Percentiles rank a stretch among this genome's conserved stretches.
These are phyloP conservation scores for Phialocephala sp. DNA, from an alignment of 2,329 filamentous ascomycete genomes.

Conservation along the genomic window DNA sequence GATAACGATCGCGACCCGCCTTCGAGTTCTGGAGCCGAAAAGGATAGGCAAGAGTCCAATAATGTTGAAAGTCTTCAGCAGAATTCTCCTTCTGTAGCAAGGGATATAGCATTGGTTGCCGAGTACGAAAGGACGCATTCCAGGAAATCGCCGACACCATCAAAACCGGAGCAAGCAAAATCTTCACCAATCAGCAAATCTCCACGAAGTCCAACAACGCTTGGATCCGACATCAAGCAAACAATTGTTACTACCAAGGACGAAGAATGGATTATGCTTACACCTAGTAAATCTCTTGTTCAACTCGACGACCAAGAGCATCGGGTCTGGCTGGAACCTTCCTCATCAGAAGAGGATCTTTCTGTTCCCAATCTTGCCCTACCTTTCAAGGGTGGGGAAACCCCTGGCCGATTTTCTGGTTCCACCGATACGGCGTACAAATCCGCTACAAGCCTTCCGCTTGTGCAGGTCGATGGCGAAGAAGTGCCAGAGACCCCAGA, in stretches of 20 bases:
- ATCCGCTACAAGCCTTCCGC: constrained; percentile 54
- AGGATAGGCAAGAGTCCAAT: constrained; percentile 6
- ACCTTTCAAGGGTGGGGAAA: constrained; percentile 43
- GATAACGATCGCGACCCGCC: constrained; percentile 52
- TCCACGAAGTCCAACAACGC: constrained; percentile 27
- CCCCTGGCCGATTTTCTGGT: constrained; percentile 46
- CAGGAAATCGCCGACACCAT: constrained; percentile 31
- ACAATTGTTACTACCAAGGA: constrained; percentile 29
- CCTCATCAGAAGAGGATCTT: constrained; percentile 42
- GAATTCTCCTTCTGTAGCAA: constrained; percentile 30
- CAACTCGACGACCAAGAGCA: constrained; percentile 31
- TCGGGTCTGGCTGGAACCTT: constrained; percentile 42
- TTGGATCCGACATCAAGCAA: constrained; percentile 28
- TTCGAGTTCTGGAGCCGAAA: constrained; percentile 19
- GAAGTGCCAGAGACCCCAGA: constrained; percentile 41
- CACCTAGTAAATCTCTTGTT: constrained; percentile 32
- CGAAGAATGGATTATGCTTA: constrained; percentile 42
- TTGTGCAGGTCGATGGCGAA: constrained; percentile 55
- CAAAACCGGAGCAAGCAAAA: constrained; percentile 21
- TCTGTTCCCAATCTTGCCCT: constrained; percentile 23
- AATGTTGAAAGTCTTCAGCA: constrained; percentile 15
- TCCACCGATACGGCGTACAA: constrained; percentile 53
- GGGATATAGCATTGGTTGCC: constrained; percentile 40
- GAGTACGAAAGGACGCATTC: constrained; percentile 40
- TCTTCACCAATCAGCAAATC: constrained; percentile 25